Evolutionary conservation across 2,329 filamentous ascomycete species (phyloP), one percentile per base, ranked within the genome.

Genomic region (Triangularia setosa): DNA sequence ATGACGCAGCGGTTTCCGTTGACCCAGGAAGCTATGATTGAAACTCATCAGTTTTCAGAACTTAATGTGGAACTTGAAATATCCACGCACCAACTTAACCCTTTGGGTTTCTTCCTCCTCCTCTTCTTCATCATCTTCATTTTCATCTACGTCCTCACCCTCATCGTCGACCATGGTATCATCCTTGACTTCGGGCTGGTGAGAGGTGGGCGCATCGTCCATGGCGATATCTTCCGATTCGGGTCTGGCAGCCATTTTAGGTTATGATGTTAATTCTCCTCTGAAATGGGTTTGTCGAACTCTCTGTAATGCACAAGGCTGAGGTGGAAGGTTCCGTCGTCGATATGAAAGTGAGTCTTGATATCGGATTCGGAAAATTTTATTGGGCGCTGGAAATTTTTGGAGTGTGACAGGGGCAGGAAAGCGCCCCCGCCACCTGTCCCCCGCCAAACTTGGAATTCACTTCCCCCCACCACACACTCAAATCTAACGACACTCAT

Each of bases 1-100:
- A 99, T 16, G 93, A 97, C 28, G 95, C 95, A 4, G 93, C 93
- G 8, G 90, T 94, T 58, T 94, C 90, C 78, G 85, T 90, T 62
- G 91, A 91, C 57, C 93, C 93, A 35, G 92, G 90, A 27, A 97
- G 82, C 94, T 97, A 61, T 28, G 33, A 23, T 48, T 23, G 23
- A 60, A 44, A 53, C 68, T 25, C 65, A 27, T 55, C 25, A 18
- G 4, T 48, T 25, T 64, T 65, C 71, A 66, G 68, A 64, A 48
- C 14, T 25, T 1, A 11, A 44, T 21, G 16, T 8, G 8, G 12
- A 25, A 23, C 1, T 59, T 21, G 53, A 33, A 48, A 21, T 40
- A 25, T 18, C 24, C 23, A 56, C 65, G 72, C 75, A 90, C 88
- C 74, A 90, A 85, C 68, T 83, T 81, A 55, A 90, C 86, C 69